A percentile compares a stretch with the other conserved stretches of the same genome.
phyloP scores from a whole-genome alignment of 176 grass and related monocot species.

The Oryza longistaminata region DNA sequence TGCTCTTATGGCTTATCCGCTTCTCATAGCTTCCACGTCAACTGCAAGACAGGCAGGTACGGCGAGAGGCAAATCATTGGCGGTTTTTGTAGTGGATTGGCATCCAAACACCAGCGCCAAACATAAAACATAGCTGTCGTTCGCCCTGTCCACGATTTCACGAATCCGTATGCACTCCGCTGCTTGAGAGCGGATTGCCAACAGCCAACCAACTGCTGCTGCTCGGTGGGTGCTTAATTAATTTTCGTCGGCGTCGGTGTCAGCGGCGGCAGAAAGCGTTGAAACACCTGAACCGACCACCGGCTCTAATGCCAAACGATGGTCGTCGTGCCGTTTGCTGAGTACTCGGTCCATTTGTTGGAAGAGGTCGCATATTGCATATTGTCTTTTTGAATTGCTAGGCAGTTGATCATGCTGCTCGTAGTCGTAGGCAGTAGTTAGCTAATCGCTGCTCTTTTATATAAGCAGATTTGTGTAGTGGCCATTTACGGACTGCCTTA shows the following conservation, averaged over 20 bases:
- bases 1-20: conserved; percentile 6
- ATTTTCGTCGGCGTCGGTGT: neutral
- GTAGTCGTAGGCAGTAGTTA: neutral
- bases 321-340: neutral
- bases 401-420: neutral
- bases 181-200: neutral
- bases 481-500: neutral
- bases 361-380: neutral
- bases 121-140: neutral
- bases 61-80: too few relatives aligned
- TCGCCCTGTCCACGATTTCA: neutral
- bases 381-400: neutral
- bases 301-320: neutral
- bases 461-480: neutral
- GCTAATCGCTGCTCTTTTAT: neutral
- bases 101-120: neutral
- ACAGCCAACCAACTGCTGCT: neutral
- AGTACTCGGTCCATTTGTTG: neutral
- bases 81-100: neutral
- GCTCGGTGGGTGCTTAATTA: neutral
- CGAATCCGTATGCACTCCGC: neutral
- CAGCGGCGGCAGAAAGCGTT: neutral
- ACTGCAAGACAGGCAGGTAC: neutral
- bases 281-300: neutral
- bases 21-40: conserved; percentile 8